phyloP scores from a whole-genome alignment of 2,329 filamentous ascomycete genomes.

The Monosporascus sp. region DNA sequence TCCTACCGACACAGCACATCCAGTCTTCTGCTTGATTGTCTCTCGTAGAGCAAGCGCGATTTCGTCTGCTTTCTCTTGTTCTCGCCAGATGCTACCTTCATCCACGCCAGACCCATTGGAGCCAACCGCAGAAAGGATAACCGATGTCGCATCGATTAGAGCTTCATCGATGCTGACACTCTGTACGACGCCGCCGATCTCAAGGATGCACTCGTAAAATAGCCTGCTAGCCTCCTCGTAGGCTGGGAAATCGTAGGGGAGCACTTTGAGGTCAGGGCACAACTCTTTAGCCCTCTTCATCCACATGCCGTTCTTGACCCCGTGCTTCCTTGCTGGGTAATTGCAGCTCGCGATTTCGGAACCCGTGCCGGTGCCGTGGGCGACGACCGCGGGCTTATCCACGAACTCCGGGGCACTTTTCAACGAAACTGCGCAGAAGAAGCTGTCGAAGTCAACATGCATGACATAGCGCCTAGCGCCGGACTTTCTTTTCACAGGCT shows the following conservation, averaged over 20 bases:
- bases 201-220: slow-evolving; percentile 82
- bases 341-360: slow-evolving; percentile 98
- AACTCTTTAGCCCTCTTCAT: slow-evolving; percentile 84
- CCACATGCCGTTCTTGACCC: slow-evolving; percentile 98
- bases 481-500: slow-evolving; percentile 45
- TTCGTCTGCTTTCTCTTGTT: slow-evolving; percentile 72
- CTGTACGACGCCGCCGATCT: slow-evolving; percentile 77
- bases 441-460: slow-evolving; percentile 97
- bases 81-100: slow-evolving; percentile 66
- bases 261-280: slow-evolving; percentile 77
- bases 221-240: slow-evolving; percentile 86
- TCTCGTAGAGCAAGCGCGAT: slow-evolving; percentile 64
- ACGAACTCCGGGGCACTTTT: slow-evolving; percentile 70
- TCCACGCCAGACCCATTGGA: slow-evolving; percentile 60
- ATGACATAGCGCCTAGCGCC: slow-evolving; percentile 76
- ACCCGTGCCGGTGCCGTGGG: slow-evolving; percentile 76
- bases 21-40: slow-evolving; percentile 67
- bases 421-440: slow-evolving; percentile 88
- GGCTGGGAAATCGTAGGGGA: slow-evolving; percentile 93
- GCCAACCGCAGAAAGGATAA: slow-evolving; percentile 60
- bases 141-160: slow-evolving; percentile 71
- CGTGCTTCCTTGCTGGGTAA: slow-evolving; percentile 79
- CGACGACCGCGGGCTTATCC: slow-evolving; percentile 80
- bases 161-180: slow-evolving; percentile 97
- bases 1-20: slow-evolving; percentile 84